Percentiles rank a stretch among this genome's conserved stretches.
These are phyloP conservation scores for Plasmodium berghei DNA, from an alignment of 169 alveolate genomes.

Conservation along the genomic window DNA sequence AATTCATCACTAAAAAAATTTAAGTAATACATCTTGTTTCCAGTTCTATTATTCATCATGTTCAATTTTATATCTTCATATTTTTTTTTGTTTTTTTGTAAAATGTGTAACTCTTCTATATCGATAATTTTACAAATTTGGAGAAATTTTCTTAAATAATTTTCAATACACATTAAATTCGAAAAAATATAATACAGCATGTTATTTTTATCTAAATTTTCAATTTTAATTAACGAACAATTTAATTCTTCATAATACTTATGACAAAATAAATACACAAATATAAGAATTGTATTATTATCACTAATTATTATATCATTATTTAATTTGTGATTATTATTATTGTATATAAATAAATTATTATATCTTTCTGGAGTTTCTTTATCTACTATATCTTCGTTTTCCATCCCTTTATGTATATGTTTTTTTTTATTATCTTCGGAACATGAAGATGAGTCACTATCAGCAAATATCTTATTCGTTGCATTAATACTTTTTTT, in stretches of 20 bases:
- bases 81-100: constrained; percentile 1
- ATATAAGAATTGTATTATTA: constrained; percentile 36
- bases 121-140: constrained; percentile 30
- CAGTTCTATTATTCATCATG: not conserved
- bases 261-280: constrained; percentile 51
- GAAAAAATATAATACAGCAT: constrained; percentile 45
- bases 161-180: constrained; percentile 31
- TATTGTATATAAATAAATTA: constrained; percentile 39
- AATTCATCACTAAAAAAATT: constrained; percentile 33
- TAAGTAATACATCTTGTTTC: constrained; percentile 17
- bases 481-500: constrained; percentile 26
- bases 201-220: constrained; percentile 53
- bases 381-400: constrained; percentile 3
- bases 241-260: constrained; percentile 63
- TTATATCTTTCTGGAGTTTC: not conserved
- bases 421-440: too few relatives aligned
- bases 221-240: constrained; percentile 23
- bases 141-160: constrained; percentile 40
- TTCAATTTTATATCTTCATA: constrained; percentile 21
- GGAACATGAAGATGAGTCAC: not conserved
- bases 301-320: constrained; percentile 72
- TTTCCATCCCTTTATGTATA: constrained; percentile 4
- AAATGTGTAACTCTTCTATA: constrained; percentile 7
- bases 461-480: constrained; percentile 44
- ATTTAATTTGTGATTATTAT: constrained; percentile 56